phyloP scores from a whole-genome alignment of 2,329 filamentous ascomycete species.

The Trichophyton verrucosum region DNA sequence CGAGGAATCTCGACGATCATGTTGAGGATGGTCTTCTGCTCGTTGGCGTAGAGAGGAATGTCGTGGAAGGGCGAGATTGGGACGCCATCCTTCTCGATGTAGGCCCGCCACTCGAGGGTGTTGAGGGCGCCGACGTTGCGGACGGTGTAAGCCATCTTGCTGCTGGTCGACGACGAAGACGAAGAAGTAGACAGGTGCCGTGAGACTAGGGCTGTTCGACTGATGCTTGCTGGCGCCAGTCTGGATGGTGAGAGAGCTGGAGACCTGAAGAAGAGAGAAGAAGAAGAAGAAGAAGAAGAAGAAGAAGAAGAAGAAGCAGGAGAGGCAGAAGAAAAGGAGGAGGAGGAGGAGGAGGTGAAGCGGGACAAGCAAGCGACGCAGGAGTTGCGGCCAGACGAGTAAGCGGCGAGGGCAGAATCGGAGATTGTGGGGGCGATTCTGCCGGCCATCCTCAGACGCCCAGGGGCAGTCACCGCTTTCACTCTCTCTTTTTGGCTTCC shows the following conservation, averaged over 20 bases:
- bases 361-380: background rate
- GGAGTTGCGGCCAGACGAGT: background rate
- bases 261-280: constrained; percentile 13
- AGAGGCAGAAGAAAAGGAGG: constrained; percentile 14
- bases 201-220: constrained; percentile 34
- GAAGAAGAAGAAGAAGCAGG: constrained; percentile 17
- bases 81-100: constrained; percentile 92
- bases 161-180: constrained; percentile 16
- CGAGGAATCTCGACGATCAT: constrained; percentile 99
- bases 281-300: constrained; percentile 14
- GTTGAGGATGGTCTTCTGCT: constrained; percentile 91
- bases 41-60: constrained; percentile 93
- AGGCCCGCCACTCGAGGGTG: constrained; percentile 94
- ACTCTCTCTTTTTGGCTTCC: too few relatives aligned
- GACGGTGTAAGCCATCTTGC: constrained; percentile 46
- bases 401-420: background rate
- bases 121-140: constrained; percentile 83
- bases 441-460: background rate
- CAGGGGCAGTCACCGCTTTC: background rate
- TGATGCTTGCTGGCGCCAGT: constrained; percentile 15
- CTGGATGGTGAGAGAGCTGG: constrained; percentile 15
- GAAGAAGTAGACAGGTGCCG: constrained; percentile 36
- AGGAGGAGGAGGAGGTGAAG: constrained; percentile 5
- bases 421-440: background rate
- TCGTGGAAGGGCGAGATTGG: constrained; percentile 96